Percentiles rank a stretch among this genome's conserved stretches.
These are phyloP conservation scores for Pyrus pyrifolia DNA, from an alignment of 306 rosid species.

Conservation along the genomic window DNA sequence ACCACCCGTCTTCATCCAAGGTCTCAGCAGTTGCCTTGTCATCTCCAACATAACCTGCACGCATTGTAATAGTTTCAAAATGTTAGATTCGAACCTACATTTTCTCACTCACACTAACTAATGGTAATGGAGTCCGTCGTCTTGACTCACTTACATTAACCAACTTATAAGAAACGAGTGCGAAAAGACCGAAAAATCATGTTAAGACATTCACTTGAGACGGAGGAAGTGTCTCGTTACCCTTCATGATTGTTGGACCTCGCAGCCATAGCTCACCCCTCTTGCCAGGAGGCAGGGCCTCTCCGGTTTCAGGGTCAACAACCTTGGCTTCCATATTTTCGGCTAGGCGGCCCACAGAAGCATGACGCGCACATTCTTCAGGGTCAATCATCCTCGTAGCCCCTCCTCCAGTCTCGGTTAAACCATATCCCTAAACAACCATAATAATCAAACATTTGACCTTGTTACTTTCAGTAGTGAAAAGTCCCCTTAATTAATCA, in stretches of 20 bases:
- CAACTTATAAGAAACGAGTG: background rate
- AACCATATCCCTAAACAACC: slow-evolving; percentile 70
- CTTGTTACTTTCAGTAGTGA: no score
- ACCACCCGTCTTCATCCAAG: slow-evolving; percentile 82
- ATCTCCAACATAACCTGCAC: slow-evolving; percentile 75
- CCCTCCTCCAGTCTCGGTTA: slow-evolving; percentile 66
- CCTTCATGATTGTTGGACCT: slow-evolving; percentile 82
- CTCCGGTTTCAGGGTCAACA: slow-evolving; percentile 63
- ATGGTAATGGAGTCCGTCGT: background rate
- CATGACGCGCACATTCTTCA: slow-evolving; percentile 51
- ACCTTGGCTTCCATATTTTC: slow-evolving; percentile 82
- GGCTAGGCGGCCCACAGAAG: slow-evolving; percentile 66
- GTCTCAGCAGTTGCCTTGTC: slow-evolving; percentile 78
- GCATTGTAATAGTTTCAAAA: background rate
- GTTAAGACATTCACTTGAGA: background rate
- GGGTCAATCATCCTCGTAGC: slow-evolving; percentile 44
- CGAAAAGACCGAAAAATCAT: background rate
- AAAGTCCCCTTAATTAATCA: no score
- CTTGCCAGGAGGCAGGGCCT: slow-evolving; percentile 57
- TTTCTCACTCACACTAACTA: background rate
- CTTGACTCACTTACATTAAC: background rate
- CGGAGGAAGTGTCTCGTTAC: slow-evolving; percentile 9
- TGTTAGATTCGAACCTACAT: background rate
- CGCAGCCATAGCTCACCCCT: slow-evolving; percentile 83
- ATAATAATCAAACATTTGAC: background rate